phyloP scores from a whole-genome alignment of 2,329 filamentous ascomycete genomes.

The Blastomyces gilchristii region DNA sequence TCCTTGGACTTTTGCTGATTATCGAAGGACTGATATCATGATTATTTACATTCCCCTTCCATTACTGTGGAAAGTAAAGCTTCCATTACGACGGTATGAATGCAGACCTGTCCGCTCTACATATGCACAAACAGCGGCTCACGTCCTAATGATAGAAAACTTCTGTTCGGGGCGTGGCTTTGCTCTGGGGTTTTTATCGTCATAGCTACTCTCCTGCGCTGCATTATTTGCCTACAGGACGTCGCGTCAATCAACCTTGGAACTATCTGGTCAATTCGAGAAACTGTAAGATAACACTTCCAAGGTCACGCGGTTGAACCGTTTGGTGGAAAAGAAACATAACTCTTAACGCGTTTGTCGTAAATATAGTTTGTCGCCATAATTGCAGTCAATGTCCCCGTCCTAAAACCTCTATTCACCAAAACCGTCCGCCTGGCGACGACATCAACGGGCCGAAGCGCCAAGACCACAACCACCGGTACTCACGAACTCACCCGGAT shows the following conservation, averaged over 20 bases:
- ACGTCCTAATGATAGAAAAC: conserved; percentile 21
- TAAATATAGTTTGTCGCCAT: conserved; percentile 33
- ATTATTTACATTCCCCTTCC: conserved; percentile 35
- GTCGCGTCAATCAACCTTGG: conserved; percentile 31
- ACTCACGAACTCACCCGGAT: conserved; percentile 8
- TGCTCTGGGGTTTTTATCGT: conserved; percentile 40
- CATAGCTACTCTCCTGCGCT: conserved; percentile 35
- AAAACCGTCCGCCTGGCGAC: conserved; percentile 14
- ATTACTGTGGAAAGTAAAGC: conserved; percentile 32
- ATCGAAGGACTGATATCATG: conserved; percentile 30
- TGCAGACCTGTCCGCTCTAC: not conserved
- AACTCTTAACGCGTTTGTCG: not conserved
- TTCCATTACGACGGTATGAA: conserved; percentile 25
- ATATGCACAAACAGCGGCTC: not conserved
- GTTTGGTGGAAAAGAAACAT: not conserved
- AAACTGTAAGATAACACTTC: conserved; percentile 25
- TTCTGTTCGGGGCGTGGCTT: conserved; percentile 32
- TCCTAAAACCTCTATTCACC: conserved; percentile 35
- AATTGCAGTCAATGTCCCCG: conserved; percentile 35
- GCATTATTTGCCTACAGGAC: conserved; percentile 29
- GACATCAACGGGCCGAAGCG: conserved; percentile 5
- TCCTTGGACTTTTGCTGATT: not conserved
- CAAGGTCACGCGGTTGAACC: not conserved
- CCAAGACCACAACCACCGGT: not conserved
- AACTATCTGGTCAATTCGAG: conserved; percentile 38